Conservation (phyloP, 2,329 filamentous ascomycete genomes). For the Helicocarpus griseus region DNA sequence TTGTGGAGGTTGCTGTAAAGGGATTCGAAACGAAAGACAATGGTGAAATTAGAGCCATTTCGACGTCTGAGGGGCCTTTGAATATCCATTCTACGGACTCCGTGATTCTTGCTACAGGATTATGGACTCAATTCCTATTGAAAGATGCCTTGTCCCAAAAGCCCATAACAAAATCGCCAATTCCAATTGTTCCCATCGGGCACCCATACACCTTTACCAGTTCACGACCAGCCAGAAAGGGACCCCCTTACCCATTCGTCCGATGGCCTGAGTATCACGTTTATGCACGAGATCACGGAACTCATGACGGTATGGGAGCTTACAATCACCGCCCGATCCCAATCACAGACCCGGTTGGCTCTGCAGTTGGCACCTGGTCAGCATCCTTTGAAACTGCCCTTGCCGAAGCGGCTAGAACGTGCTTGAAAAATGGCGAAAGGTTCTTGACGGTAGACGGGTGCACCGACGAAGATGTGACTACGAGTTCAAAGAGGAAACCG, state of each 20-base stretch:
- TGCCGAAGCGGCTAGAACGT: slow-evolving; percentile 7
- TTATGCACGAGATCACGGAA: slow-evolving; percentile 27
- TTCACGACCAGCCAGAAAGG: slow-evolving; percentile 4
- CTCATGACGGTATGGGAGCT: slow-evolving; percentile 23
- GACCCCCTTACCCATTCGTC: slow-evolving; percentile 20
- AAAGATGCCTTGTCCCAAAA: neutral
- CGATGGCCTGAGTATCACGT: slow-evolving; percentile 27
- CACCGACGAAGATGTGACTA: neutral
- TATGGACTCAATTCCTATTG: slow-evolving; percentile 21
- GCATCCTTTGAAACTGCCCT: slow-evolving; percentile 16
- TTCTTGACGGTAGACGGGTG: slow-evolving; percentile 10
- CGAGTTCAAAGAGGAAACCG: slow-evolving; percentile 11
- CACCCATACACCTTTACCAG: slow-evolving; percentile 28
- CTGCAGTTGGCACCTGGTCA: slow-evolving; percentile 17
- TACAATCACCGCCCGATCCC: slow-evolving; percentile 23
- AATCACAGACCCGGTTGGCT: slow-evolving; percentile 12
- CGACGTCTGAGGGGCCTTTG: slow-evolving; percentile 12
- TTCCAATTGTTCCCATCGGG: slow-evolving; percentile 25
- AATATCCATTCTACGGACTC: slow-evolving; percentile 9
- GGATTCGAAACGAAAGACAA: slow-evolving; percentile 11
- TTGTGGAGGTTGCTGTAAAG: slow-evolving; percentile 17
- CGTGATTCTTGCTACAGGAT: slow-evolving; percentile 22
- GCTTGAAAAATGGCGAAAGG: slow-evolving; percentile 4
- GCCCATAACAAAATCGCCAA: slow-evolving; percentile 14
- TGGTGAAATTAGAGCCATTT: slow-evolving; percentile 10